Evolutionary conservation across 2,329 filamentous ascomycete genomes (phyloP).

Genomic region (Xylaria sp.): DNA sequence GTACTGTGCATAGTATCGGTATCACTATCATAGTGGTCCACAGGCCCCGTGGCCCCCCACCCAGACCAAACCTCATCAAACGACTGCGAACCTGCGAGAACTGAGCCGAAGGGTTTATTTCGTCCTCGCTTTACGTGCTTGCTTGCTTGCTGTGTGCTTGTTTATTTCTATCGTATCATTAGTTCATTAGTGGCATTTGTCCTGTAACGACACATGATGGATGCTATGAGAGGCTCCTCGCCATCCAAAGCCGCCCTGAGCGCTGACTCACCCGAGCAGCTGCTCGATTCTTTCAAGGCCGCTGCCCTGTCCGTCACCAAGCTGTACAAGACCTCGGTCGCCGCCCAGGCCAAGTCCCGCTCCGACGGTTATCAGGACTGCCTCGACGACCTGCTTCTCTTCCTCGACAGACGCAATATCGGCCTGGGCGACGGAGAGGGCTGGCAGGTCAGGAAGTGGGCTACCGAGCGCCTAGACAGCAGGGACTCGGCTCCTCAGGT

Average conservation of each 20-base stretch:
- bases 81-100: slow-evolving; percentile 40
- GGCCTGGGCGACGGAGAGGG: slow-evolving; percentile 84
- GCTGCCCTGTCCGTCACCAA: slow-evolving; percentile 95
- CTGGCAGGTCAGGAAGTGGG: slow-evolving; percentile 71
- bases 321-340: slow-evolving; percentile 90
- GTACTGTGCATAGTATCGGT: background rate
- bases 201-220: slow-evolving; percentile 39
- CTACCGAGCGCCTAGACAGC: slow-evolving; percentile 75
- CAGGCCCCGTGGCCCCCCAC: slow-evolving; percentile 32
- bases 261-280: slow-evolving; percentile 66
- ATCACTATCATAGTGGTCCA: background rate
- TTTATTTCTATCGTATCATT: slow-evolving; percentile 1
- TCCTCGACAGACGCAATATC: slow-evolving; percentile 84
- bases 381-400: slow-evolving; percentile 86
- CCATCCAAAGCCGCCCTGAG: slow-evolving; percentile 51
- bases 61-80: slow-evolving; percentile 37
- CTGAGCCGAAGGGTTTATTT: slow-evolving; percentile 36
- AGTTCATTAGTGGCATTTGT: background rate
- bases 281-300: slow-evolving; percentile 90
- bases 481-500: slow-evolving; percentile 64
- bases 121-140: background rate
- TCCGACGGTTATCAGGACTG: slow-evolving; percentile 93
- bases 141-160: background rate
- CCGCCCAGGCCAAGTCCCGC: slow-evolving; percentile 79
- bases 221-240: slow-evolving; percentile 48